Base-by-base conservation (phyloP, 2,329 filamentous ascomycete species). In the Stemphylium beticola region DNA sequence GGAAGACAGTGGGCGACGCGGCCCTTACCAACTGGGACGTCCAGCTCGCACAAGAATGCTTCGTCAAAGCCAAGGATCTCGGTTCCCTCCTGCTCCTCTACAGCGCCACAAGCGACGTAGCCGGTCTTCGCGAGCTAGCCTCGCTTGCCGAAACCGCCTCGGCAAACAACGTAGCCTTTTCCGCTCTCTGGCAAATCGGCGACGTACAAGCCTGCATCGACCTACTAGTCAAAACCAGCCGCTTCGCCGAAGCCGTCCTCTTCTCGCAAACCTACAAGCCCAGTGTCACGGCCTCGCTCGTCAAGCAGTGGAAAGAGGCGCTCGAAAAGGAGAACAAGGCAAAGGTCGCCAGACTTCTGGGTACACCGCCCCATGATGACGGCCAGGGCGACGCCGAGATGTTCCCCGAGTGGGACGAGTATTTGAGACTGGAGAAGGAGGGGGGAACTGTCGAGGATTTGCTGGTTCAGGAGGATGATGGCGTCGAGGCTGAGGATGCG, bases 251-350 rank as follows among this genome's bases (percentile, higher is more conserved):
- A 77, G 91, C 95, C 0, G 92, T 92, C 0, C 82, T 99, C 24
- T 96, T 98, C 74, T 87, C 92, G 4, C 93, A 98, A 77, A 99
- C 93, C 2, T 99, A 98, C 78, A 95, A 93, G 79, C 95, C 95
- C 0, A 93, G 89, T 60, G 76, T 87, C 24, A 85, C 91, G 12
- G 78, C 83, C 1, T 83, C 81, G 1, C 82, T 92, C 0, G 92
- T 91, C 4, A 81, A 82, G 55, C 78, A 85, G 58, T 99, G 93
- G 95, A 97, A 96, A 78, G 83, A 87, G 57, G 85, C 81, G 29
- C 77, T 99, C 43, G 93, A 97, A 74, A 91, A 91, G 78, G 83
- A 82, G 48, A 93, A 93, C 74, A 96, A 96, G 81, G 85, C 83
- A 10, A 91, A 95, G 63, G 89, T 98, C 4, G 86, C 90, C 10